Base-by-base conservation (phyloP, 31 red algal species). In the Odonthalia washingtoniensis region DNA sequence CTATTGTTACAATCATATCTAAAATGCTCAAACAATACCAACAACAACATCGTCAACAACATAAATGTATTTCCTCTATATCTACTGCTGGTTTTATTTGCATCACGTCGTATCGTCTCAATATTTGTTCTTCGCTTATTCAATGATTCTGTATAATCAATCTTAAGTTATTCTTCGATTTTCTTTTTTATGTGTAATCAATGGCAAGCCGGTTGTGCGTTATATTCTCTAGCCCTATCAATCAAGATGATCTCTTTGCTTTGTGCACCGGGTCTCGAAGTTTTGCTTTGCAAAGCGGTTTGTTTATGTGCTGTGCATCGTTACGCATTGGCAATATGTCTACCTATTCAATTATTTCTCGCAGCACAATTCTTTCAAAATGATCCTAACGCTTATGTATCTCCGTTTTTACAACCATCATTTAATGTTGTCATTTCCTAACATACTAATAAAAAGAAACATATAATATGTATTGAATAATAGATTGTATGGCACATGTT, bases 171-270 rank as follows among this genome's bases (percentile, higher is more conserved):
- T 61, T 46, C 83, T 6, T 24, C 95, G 18, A 34, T 98, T 40
- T 35, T 90, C 9, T 78, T 98, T 27, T 95, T 96, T 57, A 41
- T 84, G n/a, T n/a, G n/a, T n/a, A n/a, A n/a, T n/a, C n/a, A n/a
- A n/a, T n/a, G n/a, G n/a, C n/a, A n/a, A n/a, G n/a, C n/a, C n/a
- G n/a, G n/a, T n/a, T n/a, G n/a, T n/a, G n/a, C n/a, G n/a, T n/a
- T n/a, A n/a, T n/a, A 9, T 33, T 65, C 9, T 90, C 86, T 40
- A 30, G 70, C 0, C 94, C 82, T 87, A n/a, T n/a, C n/a, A n/a
- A n/a, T n/a, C n/a, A 98, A 98, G 85, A 98, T 98, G 96, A 98
- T 94, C 69, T 93, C 77, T 33, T 78, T 98, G 17, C 91, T 98
- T 6, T 96, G 84, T 66, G 93, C 94, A 16, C 96, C 96, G 5